Evolutionary conservation across 2,329 filamentous ascomycete species (phyloP), one percentile per base, ranked within the genome.

Genomic region (Colletotrichum falcatum): DNA sequence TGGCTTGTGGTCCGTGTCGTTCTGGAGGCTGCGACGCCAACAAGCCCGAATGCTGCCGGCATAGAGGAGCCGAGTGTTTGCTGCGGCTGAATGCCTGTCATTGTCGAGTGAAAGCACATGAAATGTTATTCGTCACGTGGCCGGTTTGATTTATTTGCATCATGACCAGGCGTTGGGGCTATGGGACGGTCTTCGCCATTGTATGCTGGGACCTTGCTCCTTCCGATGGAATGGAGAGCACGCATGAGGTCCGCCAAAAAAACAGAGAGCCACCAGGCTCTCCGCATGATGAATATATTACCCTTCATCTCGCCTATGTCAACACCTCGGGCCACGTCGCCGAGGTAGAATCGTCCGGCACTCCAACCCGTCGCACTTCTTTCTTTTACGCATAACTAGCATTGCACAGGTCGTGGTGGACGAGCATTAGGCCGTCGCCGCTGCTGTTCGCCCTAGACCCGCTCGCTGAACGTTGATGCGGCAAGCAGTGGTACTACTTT

Each of bases 51-150:
- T 42, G 69, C 74, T 1, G 75, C 74, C 23, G 81, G 80, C 0
- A 79, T 85, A 11, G 83, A 86, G 61, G 84, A 86, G 73, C 76
- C 83, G 5, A 84, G 82, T 2, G 80, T 86, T 2, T 86, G 85
- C 76, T 86, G 85, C 67, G 83, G 84, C 16, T 81, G 74, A 79
- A 53, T 56, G 20, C 23, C 20, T 16, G 44, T 9, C 23, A 37
- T 46, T 5, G 9, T 23, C 26, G 9, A 39, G 26, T 26, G 18
- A 33, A 28, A 42, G 28, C 3, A 18, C 5, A 33, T 18, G 23
- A 37, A 39, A 39, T 61, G 20, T 48, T 63, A 35, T 28, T 46
- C 56, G 44, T 23, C 35, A 49, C 60, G 20, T 30, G 37, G 26
- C 30, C 48, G 28, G 48, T 61, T 46, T 58, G 51, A 54, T 46